Evolutionary conservation across 2,329 filamentous ascomycete species (phyloP).

Genomic region (Aspergillus arachidicola): DNA sequence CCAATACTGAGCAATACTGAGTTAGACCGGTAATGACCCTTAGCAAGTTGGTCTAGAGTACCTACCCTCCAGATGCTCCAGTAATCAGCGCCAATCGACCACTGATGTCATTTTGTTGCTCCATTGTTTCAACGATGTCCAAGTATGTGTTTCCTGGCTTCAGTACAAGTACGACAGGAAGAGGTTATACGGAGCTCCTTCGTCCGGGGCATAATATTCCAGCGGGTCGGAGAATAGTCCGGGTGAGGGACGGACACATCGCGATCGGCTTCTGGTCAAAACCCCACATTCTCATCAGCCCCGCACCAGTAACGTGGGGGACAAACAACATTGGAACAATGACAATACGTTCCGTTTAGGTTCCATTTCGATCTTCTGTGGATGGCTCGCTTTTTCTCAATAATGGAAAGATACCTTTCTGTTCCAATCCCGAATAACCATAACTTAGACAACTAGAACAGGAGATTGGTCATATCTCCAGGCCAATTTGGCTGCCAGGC

Average conservation of each 20-base stretch:
- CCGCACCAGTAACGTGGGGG: conserved; percentile 7
- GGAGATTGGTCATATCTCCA: conserved; percentile 42
- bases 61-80: conserved; percentile 63
- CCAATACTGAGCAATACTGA: conserved; percentile 56
- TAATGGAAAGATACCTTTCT: neutral
- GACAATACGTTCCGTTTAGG: neutral
- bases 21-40: neutral
- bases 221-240: conserved; percentile 28
- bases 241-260: conserved; percentile 18
- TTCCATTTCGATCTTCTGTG: neutral
- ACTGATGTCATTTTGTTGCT: conserved; percentile 49
- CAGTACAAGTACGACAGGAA: neutral
- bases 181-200: neutral
- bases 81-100: conserved; percentile 62
- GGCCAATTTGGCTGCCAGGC: conserved; percentile 46
- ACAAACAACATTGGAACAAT: neutral
- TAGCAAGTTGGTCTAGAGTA: conserved; percentile 4
- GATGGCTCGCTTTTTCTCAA: neutral
- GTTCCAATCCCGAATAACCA: neutral
- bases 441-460: conserved; percentile 29
- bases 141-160: neutral
- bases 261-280: conserved; percentile 19
- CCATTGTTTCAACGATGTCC: conserved; percentile 13
- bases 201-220: conserved; percentile 3
- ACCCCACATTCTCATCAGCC: conserved; percentile 26